Evolutionary conservation across 768 basidiomycete genomes (phyloP), one percentile per base, ranked within the genome.

Genomic region (Leccinum variicolor): DNA sequence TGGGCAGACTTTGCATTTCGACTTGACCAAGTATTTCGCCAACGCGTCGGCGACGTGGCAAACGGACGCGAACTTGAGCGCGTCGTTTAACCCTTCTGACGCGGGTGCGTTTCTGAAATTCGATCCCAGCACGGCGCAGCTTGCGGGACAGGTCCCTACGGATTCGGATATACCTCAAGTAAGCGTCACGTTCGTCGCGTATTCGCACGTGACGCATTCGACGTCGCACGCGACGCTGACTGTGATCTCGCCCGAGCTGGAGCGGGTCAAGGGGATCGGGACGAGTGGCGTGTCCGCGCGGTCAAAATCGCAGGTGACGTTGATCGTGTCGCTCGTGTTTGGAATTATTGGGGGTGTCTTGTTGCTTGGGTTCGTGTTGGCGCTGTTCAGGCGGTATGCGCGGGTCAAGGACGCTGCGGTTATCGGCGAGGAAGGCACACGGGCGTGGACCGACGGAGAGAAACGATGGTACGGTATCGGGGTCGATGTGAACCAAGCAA

Each of bases 381-480:
- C 87, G 2, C 58, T 76, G 45, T 73, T 87, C 58, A 77, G 86
- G 45, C 76, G 79, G 41, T 86, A 79, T 56, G 80, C 81, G 1
- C 76, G 76, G 54, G 81, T 87, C 39, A 76, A 81, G 46, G 88
- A 89, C 65, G 77, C 84, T 1, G 87, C 83, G 4, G 59, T 84
- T n/a, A 68, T 75, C 2, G 85, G 83, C 19, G 83, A 86, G 64
- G 84, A 84, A 65, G 86, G 82, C 13, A 73, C 72, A 26, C 76
- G 74, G 28, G 82, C 77, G 3, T 86, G 79, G 81, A 82, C 82
- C 17, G 84, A 83, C 50, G 81, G 81, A 58, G 89, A 90, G 59
- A 82, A 79, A 59, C 80, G 76, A 62, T 90, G 87, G 85, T 89
- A 90, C 64, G 85, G 84, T 19, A 74, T 87, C 51, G 75, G 71